Conservation (phyloP, 768 basidiomycete species). For the Leucocoprinus leucothites region DNA sequence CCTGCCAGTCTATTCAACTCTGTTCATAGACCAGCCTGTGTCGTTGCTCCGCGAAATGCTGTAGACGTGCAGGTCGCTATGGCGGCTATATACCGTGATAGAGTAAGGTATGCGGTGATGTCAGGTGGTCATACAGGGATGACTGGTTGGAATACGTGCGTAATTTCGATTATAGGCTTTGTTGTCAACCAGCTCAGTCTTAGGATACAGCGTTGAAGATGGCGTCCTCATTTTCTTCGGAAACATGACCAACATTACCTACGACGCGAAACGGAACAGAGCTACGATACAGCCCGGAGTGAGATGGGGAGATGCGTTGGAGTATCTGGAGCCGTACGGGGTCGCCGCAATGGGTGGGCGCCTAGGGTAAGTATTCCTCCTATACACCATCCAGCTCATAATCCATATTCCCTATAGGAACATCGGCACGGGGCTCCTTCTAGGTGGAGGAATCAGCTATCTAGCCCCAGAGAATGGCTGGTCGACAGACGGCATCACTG, state of each 20-base stretch:
- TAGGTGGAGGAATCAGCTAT: constrained; percentile 41
- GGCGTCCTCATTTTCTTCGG: constrained; percentile 37
- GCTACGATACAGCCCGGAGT: constrained; percentile 41
- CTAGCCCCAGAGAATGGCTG: constrained; percentile 38
- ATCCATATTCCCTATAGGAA: constrained; percentile 20
- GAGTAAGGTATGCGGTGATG: constrained; percentile 38
- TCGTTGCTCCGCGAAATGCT: constrained; percentile 30
- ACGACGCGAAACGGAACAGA: constrained; percentile 30
- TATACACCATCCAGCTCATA: not conserved
- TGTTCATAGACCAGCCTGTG: constrained; percentile 29
- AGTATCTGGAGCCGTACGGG: constrained; percentile 31
- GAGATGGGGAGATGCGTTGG: constrained; percentile 37
- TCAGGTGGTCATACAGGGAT: constrained; percentile 40
- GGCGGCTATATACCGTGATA: constrained; percentile 30
- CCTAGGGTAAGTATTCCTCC: constrained; percentile 23
- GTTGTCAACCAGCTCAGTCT: constrained; percentile 1
- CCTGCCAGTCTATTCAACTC: constrained; percentile 35
- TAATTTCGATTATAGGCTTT: not conserved
- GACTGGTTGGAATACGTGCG: constrained; percentile 43
- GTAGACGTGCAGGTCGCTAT: constrained; percentile 35
- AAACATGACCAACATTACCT: constrained; percentile 35
- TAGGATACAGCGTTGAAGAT: constrained; percentile 27
- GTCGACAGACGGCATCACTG: constrained; percentile 33
- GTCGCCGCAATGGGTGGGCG: constrained; percentile 43
- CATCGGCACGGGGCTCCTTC: constrained; percentile 40